Conservation (phyloP, 345 rosid species). For the Crucihimalaya himalaica region DNA sequence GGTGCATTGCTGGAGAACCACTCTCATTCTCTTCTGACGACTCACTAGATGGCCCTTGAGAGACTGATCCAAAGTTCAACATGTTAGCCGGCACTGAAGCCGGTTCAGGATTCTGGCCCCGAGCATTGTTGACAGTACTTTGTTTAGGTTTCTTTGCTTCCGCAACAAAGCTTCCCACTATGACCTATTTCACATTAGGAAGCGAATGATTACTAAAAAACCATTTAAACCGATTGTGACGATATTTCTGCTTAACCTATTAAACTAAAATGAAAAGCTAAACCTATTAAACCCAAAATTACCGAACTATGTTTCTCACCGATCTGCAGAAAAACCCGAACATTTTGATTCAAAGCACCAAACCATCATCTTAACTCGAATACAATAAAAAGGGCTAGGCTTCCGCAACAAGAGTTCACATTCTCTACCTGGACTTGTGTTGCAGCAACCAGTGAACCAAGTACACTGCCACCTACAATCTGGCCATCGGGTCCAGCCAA, state of each 20-base stretch:
- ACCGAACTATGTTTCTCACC: too few relatives aligned
- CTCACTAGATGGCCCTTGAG: conserved; percentile 75
- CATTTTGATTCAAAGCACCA: background rate
- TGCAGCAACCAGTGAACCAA: conserved; percentile 77
- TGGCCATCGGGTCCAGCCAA: conserved; percentile 75
- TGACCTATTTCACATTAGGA: conserved; percentile 49
- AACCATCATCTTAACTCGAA: background rate
- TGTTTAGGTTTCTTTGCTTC: background rate
- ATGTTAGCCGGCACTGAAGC: conserved; percentile 54
- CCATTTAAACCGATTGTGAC: background rate
- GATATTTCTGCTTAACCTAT: background rate
- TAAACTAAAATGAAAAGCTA: too few relatives aligned
- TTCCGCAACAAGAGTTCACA: background rate
- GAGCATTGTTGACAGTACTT: conserved; percentile 13
- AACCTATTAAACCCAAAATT: too few relatives aligned
- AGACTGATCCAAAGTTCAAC: conserved; percentile 67
- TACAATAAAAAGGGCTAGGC: background rate
- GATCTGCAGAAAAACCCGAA: too few relatives aligned
- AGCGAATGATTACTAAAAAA: conserved; percentile 13
- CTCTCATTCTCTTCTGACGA: conserved; percentile 75
- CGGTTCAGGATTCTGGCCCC: conserved; percentile 50
- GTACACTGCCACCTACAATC: conserved; percentile 81
- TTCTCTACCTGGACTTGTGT: conserved; percentile 73
- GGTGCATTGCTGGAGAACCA: conserved; percentile 26
- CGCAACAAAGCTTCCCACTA: conserved; percentile 80